Conservation (phyloP, 805 yeast genomes). For the Starmerella potacharoeniae region DNA sequence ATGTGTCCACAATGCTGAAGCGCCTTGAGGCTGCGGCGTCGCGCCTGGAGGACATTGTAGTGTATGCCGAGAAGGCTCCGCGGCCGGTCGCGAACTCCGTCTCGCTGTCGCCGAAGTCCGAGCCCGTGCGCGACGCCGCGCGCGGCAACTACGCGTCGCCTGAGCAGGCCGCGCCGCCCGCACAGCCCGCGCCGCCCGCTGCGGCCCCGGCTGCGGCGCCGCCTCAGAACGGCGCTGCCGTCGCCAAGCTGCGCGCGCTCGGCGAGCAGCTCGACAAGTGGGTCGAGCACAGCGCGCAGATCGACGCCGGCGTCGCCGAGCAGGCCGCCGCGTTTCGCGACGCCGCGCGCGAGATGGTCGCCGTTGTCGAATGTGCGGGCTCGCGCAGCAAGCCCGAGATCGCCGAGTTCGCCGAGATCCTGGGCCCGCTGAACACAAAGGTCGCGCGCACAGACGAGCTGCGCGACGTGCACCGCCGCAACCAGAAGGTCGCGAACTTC, state of each 20-base stretch:
- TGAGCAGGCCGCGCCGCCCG: neutral
- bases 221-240: neutral
- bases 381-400: slow-evolving; percentile 46
- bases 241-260: neutral
- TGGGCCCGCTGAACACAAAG: slow-evolving; percentile 55
- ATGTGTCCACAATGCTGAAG: slow-evolving; percentile 67
- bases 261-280: slow-evolving; percentile 9
- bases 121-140: neutral
- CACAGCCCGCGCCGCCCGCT: neutral
- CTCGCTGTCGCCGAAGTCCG: slow-evolving; percentile 3
- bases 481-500: slow-evolving; percentile 48
- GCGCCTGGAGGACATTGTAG: slow-evolving; percentile 70
- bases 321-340: slow-evolving; percentile 31
- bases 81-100: neutral
- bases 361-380: slow-evolving; percentile 42
- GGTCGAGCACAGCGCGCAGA: slow-evolving; percentile 7
- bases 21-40: slow-evolving; percentile 87
- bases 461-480: slow-evolving; percentile 66
- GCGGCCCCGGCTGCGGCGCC: slow-evolving; percentile 1
- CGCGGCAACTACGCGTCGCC: neutral
- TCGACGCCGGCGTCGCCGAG: slow-evolving; percentile 19
- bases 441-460: slow-evolving; percentile 47
- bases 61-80: slow-evolving; percentile 7
- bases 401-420: slow-evolving; percentile 42
- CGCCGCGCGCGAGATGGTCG: slow-evolving; percentile 15